These are phyloP conservation scores for Cercospora citrullina DNA, from an alignment of 2,329 filamentous ascomycete species.

Conservation along the genomic window DNA sequence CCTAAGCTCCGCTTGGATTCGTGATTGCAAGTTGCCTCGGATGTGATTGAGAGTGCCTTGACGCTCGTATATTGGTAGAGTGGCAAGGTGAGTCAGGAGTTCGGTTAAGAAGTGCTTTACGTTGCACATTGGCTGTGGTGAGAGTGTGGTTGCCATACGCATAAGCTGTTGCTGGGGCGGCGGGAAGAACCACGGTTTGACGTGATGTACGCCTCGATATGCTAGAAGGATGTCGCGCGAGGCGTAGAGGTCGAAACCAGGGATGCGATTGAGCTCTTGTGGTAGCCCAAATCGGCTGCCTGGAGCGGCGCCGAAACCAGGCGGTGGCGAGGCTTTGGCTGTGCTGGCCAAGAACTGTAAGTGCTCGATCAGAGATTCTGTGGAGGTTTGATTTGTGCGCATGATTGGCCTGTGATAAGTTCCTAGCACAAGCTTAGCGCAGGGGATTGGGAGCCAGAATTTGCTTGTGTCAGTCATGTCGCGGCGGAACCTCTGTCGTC, in stretches of 20 bases:
- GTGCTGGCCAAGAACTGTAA: background rate
- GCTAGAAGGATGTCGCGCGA: background rate
- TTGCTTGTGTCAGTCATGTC: background rate
- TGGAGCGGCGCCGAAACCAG: background rate
- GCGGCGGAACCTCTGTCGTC: background rate
- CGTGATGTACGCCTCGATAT: background rate
- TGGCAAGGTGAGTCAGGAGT: too few species aligned
- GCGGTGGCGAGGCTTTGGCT: background rate
- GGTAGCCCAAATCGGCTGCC: background rate
- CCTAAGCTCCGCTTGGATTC: background rate
- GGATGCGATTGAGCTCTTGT: background rate
- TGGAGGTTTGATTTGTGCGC: background rate
- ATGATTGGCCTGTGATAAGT: background rate
- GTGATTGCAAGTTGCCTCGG: accelerated
- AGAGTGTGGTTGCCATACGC: background rate
- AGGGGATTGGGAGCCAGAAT: background rate
- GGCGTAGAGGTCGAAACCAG: background rate
- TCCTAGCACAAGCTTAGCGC: background rate
- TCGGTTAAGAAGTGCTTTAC: too few species aligned
- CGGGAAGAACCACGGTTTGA: background rate
- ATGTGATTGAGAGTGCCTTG: background rate
- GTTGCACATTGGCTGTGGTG: background rate
- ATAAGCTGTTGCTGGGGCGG: background rate
- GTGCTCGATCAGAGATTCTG: background rate
- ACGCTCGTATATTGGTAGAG: too few species aligned